Conservation (phyloP, 192 early-diverging fungal genomes). For the Coemansia sp. region DNA sequence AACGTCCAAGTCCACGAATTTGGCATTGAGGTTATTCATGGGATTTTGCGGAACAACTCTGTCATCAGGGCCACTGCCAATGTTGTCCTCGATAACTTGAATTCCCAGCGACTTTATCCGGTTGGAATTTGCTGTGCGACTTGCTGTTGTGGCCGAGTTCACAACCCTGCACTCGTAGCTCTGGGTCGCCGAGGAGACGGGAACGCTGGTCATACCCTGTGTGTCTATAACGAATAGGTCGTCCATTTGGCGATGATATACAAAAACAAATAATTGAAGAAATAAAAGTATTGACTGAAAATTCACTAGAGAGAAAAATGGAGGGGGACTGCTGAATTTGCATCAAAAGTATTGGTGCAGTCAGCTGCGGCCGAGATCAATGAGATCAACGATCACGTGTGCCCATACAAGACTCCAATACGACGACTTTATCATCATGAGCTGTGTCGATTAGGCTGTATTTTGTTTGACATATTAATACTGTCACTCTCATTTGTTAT, state of each 20-base stretch:
- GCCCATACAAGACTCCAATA: background rate
- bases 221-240: constrained; percentile 52
- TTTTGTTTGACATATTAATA: background rate
- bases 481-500: background rate
- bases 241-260: constrained; percentile 32
- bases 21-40: constrained; percentile 23
- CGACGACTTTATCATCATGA: background rate
- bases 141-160: background rate
- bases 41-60: background rate
- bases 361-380: background rate
- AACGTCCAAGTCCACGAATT: constrained; percentile 36
- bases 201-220: constrained; percentile 13
- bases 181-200: constrained; percentile 7
- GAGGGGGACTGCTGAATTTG: background rate
- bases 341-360: background rate
- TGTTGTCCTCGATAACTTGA: constrained; percentile 2
- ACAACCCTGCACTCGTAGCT: constrained; percentile 23
- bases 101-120: constrained; percentile 11
- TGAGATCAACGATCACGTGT: too few species aligned
- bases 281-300: background rate
- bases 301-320: background rate
- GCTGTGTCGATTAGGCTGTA: background rate
- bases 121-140: background rate
- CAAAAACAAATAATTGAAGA: background rate
- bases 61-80: background rate